Base-by-base conservation (phyloP, 208 protist genomes). In the Herpetomonas samuelpessoai region DNA sequence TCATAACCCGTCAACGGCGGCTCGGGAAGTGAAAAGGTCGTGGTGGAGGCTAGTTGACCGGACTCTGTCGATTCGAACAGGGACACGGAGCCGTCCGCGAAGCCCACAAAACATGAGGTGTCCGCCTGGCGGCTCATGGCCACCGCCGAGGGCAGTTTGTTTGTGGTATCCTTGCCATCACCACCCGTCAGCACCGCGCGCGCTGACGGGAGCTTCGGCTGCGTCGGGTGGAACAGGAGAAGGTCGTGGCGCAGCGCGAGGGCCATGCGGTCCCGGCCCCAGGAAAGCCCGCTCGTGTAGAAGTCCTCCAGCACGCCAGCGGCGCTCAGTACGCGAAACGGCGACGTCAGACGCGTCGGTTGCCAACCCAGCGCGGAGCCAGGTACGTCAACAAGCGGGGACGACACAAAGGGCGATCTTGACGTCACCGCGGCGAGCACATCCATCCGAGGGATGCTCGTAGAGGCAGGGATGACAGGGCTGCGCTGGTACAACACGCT, bases 271-370 rank as follows among this genome's bases (percentile, higher is more conserved):
- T 80, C 62, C 14, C 63, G 62, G 6, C 88, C 88, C 83, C 84
- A 94, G 9, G 88, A 91, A 3, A 94, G 56, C 21, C 69, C 74
- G 19, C 67, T 78, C 10, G 84, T 86, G 70, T 94, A 94, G 59
- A 79, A 94, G 60, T 94, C 88, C 56, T 90, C 81, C 41, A 76
- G 68, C 57, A 88, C 52, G 9, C 79, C 81, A 28, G 71, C 71
- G 14, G 83, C 84, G 63, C 81, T 83, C 25, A 94, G 68, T 25
- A 91, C 81, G 48, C 84, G 76, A 68, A 87, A 90, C 22, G 88
- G 78, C 28, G 83, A 90, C 12, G 79, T 92, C 35, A 88, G 66
- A 14, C 80, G 79, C 4, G 81, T 91, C 2, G 83, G 83, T 38
- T 70, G 44, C 84, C 88, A 94, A 22, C 65, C 25, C 18, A 46